Evolutionary conservation across 1,284 basidiomycete species (phyloP).

Genomic region (Ceratobasidium papillatum): DNA sequence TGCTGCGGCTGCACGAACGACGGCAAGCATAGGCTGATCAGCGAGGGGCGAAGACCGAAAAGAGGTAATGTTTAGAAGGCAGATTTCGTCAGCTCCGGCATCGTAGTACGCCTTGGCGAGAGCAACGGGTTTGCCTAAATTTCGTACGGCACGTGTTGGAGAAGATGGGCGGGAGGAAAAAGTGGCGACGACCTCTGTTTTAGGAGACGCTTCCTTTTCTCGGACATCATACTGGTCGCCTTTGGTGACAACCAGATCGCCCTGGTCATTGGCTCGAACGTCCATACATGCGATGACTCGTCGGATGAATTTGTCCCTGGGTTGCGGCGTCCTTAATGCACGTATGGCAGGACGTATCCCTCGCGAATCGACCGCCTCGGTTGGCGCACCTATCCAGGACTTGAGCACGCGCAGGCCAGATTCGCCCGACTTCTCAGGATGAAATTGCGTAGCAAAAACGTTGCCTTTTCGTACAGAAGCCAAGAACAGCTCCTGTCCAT

Average conservation of each 20-base stretch:
- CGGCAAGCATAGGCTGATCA: constrained; percentile 98
- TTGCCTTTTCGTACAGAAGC: constrained; percentile 86
- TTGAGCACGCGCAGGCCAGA: constrained; percentile 86
- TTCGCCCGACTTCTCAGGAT: constrained; percentile 97
- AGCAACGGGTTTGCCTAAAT: constrained; percentile 97
- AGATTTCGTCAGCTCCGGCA: constrained; percentile 95
- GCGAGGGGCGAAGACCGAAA: constrained; percentile 95
- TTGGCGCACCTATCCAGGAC: constrained; percentile 77
- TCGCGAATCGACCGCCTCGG: constrained; percentile 36
- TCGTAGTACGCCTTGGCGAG: constrained; percentile 88
- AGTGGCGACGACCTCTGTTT: constrained; percentile 40
- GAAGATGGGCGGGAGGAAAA: constrained; percentile 37
- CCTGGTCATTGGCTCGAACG: constrained; percentile 94
- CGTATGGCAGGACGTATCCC: neutral
- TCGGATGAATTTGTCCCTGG: constrained; percentile 79
- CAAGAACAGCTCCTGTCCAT: constrained; percentile 93
- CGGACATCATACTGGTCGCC: constrained; percentile 99
- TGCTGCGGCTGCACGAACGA: constrained; percentile 90
- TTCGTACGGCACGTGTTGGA: constrained; percentile 77
- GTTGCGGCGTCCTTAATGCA: constrained; percentile 50
- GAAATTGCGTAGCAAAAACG: constrained; percentile 96
- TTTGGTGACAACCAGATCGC: constrained; percentile 98
- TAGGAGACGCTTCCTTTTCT: constrained; percentile 64
- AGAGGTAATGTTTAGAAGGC: constrained; percentile 98
- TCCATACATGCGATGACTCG: constrained; percentile 98